Conservation (phyloP, 306 rosid species). For the Castanea crenata region DNA sequence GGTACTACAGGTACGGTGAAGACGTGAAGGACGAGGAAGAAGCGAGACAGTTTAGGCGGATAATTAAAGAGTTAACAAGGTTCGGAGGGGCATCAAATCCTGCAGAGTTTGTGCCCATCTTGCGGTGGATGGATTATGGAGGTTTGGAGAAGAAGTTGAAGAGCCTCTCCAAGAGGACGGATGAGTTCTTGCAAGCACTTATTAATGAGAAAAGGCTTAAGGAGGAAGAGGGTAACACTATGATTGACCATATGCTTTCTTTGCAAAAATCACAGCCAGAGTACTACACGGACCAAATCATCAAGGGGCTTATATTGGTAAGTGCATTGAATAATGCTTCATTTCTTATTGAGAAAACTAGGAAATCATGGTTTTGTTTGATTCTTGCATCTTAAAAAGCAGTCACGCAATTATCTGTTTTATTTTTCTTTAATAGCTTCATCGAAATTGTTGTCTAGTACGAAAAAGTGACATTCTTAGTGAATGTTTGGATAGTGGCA, state of each 20-base stretch:
- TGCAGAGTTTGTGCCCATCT: constrained; percentile 41
- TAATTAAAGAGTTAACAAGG: constrained; percentile 18
- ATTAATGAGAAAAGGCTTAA: constrained; percentile 5
- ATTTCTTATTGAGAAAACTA: neutral
- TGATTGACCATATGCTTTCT: constrained; percentile 11
- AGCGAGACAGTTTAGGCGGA: constrained; percentile 37
- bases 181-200: constrained; percentile 19
- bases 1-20: constrained; percentile 45
- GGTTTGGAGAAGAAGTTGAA: constrained; percentile 13
- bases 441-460: too few species aligned
- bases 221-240: neutral
- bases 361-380: too few species aligned
- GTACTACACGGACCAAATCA: constrained; percentile 18
- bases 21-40: constrained; percentile 35
- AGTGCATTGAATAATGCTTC: neutral
- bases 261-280: constrained; percentile 24
- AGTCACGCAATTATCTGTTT: too few species aligned
- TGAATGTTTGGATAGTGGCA: too few species aligned
- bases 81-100: constrained; percentile 24
- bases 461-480: too few species aligned
- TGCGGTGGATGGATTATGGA: constrained; percentile 34
- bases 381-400: too few species aligned
- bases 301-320: constrained; percentile 27
- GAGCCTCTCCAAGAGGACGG: constrained; percentile 25
- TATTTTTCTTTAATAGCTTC: too few species aligned